Evolutionary conservation across 192 early-diverging fungal species (phyloP), one percentile per base, ranked within the genome.

Genomic region (Chytriomyces sp.): DNA sequence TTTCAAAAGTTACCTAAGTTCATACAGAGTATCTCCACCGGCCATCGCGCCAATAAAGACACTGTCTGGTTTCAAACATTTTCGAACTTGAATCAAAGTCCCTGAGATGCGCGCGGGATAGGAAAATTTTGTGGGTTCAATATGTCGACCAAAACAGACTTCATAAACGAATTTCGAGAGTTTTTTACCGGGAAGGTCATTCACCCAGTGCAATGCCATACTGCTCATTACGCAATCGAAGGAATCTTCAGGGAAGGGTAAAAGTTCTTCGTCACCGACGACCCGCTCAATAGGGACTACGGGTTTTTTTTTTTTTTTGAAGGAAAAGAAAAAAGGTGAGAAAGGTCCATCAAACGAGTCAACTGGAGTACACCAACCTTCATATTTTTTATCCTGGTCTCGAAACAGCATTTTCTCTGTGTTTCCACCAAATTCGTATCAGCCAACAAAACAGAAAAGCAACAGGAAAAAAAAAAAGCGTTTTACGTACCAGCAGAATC

Each of bases 11-110:
- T 81, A 88, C 91, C 91, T 80, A 18, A 98, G 86, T 81, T 98
- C 97, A 89, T 93, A 98, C 26, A 98, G 84, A n/a, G 96, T 95
- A 69, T 98, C 97, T 5, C 94, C 95, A 46, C 97, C 96, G 85
- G 96, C 89, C 91, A 98, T 92, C 6, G 95, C 93, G 9, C 91
- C 96, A 63, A 98, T 89, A 80, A 98, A 98, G 67, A 94, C 90
- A 50, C 95, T 92, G 80, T 98, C 97, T 0, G 96, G 94, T 72
- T 96, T 95, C 62, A 98, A 82, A 1, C 91, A 86, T 49, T 89
- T 86, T 48, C 89, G 90, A 45, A 94, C 87, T 80, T 97, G 94
- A 24, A 95, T 95, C 79, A 98, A 82, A 59, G 94, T 86, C 0
- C 92, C 75, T 76, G 43, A 24, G 3, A 68, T 24, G 11, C 20